phyloP scores from a whole-genome alignment of 495 filamentous ascomycete genomes.

The Chaetomium cochliodes region DNA sequence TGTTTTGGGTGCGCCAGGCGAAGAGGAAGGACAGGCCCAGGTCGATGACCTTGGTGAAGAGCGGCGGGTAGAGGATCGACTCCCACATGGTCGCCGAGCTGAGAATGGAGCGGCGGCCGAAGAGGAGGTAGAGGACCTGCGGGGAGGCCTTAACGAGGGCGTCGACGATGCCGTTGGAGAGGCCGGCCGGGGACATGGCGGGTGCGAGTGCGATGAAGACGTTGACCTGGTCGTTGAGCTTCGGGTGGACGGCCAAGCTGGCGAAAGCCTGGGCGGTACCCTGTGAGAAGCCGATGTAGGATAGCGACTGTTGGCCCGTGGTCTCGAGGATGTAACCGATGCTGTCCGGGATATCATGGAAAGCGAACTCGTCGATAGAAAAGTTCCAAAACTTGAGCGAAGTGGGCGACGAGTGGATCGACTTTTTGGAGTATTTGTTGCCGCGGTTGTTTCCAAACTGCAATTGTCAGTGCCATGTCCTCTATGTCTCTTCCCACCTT shows the following conservation, averaged over 20 bases:
- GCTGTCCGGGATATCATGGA: constrained; percentile 93
- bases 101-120: constrained; percentile 90
- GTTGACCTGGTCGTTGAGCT: constrained; percentile 88
- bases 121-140: constrained; percentile 87
- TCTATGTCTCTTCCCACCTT: no score
- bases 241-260: constrained; percentile 87
- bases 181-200: constrained; percentile 91
- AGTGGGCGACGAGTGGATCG: constrained; percentile 66
- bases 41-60: constrained; percentile 89
- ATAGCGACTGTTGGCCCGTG: constrained; percentile 78
- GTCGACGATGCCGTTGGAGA: constrained; percentile 84
- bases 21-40: constrained; percentile 78
- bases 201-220: constrained; percentile 97
- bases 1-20: constrained; percentile 85
- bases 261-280: constrained; percentile 97
- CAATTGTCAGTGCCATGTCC: constrained; percentile 7
- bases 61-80: constrained; percentile 87
- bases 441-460: constrained; percentile 93
- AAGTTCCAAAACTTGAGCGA: constrained; percentile 91
- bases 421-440: constrained; percentile 99
- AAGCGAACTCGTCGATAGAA: constrained; percentile 96
- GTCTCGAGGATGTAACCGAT: constrained; percentile 88
- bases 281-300: constrained; percentile 96
- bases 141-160: constrained; percentile 92
- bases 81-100: constrained; percentile 97